These are phyloP conservation scores for Rubus parviflorus DNA, from an alignment of 306 rosid species.

Conservation along the genomic window DNA sequence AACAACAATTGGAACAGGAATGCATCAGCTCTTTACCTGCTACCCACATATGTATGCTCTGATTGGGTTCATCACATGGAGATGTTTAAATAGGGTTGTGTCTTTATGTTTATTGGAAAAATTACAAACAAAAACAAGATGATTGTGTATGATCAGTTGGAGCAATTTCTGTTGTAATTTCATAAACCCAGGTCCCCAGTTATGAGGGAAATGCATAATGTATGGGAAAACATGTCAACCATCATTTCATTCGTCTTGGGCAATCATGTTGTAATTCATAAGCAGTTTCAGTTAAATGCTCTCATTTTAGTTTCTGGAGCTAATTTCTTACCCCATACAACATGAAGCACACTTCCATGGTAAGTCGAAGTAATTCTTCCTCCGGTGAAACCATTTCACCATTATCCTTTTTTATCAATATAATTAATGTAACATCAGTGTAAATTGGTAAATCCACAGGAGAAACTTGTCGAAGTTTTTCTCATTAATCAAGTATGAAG, in stretches of 20 bases:
- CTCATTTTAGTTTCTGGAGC: not conserved
- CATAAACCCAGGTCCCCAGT: not conserved
- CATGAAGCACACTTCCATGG: not conserved
- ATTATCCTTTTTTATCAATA: not conserved
- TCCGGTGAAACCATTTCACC: not conserved
- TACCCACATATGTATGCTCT: constrained; percentile 20
- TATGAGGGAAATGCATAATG: constrained; percentile 12
- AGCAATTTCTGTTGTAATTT: constrained; percentile 14
- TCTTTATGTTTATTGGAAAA: not conserved
- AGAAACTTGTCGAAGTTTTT: not conserved
- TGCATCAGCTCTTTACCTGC: constrained; percentile 22
- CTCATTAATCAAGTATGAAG: not conserved
- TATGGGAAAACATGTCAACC: not conserved
- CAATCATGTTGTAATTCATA: not conserved
- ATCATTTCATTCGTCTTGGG: not conserved
- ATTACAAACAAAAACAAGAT: not conserved
- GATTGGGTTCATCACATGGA: not conserved
- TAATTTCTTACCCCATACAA: not conserved
- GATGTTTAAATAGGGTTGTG: not conserved
- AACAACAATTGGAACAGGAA: constrained; percentile 32
- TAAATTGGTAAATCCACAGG: not conserved
- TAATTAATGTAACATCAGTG: not conserved
- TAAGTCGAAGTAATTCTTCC: not conserved
- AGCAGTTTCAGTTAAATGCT: not conserved
- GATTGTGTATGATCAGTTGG: not conserved